Conservation (phyloP, 208 protist genomes). For the Leptomonas pyrrhocoris region DNA sequence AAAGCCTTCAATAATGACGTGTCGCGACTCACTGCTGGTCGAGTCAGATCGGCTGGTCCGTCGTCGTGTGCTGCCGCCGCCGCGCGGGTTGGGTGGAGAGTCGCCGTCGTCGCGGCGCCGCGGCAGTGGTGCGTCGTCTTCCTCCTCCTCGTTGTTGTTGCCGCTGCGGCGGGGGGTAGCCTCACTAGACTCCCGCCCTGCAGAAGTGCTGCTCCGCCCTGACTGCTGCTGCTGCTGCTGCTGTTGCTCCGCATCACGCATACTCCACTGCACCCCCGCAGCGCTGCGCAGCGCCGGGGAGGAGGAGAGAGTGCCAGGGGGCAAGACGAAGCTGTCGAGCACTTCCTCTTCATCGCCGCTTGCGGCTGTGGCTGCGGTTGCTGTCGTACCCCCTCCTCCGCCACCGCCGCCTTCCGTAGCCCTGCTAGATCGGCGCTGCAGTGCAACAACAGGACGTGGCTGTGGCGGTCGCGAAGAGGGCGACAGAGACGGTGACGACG, state of each 20-base stretch:
- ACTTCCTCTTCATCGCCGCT: not conserved
- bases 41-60: conserved; percentile 2
- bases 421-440: conserved; percentile 4
- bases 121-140: not conserved
- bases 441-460: not conserved
- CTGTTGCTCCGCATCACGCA: conserved; percentile 22
- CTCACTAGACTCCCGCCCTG: not conserved
- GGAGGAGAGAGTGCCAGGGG: conserved; percentile 22
- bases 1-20: conserved; percentile 35
- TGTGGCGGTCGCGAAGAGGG: not conserved
- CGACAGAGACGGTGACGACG: not conserved
- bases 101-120: conserved; percentile 7
- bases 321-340: conserved; percentile 25
- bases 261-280: conserved; percentile 14
- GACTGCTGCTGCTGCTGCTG: conserved; percentile 13
- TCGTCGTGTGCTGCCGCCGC: conserved; percentile 2
- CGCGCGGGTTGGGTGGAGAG: not conserved
- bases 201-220: not conserved
- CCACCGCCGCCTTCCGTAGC: not conserved
- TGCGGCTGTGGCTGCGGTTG: too few species aligned
- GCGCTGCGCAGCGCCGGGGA: conserved; percentile 17
- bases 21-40: conserved; percentile 17
- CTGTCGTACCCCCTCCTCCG: conserved; percentile 1
- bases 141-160: conserved; percentile 3
- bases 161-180: not conserved